phyloP scores from a whole-genome alignment of 163 green algal genomes.

The Chlorella variabilis region DNA sequence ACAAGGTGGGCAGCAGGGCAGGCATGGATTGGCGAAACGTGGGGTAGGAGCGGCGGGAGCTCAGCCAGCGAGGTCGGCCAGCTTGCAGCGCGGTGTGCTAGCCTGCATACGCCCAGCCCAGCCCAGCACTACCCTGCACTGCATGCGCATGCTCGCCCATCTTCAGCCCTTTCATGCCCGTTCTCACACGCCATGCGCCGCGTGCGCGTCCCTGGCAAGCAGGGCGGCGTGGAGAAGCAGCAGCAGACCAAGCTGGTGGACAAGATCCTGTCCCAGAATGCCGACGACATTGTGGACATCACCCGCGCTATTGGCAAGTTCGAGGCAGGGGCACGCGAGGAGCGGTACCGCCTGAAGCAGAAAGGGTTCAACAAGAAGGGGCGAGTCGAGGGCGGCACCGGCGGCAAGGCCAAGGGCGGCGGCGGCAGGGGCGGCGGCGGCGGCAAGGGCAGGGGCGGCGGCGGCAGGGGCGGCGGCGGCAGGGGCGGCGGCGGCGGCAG shows the following conservation, averaged over 20 bases:
- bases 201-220: not conserved
- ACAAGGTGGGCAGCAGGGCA: slow-evolving; percentile 28
- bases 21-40: no score
- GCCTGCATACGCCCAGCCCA: no score
- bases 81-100: no score
- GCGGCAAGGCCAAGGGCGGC: not conserved
- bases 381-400: not conserved
- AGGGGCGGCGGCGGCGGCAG: not conserved
- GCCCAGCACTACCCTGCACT: no score
- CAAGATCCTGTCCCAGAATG: slow-evolving; percentile 76
- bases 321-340: slow-evolving; percentile 43
- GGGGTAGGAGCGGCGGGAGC: not conserved
- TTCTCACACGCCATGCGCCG: no score
- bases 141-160: not conserved
- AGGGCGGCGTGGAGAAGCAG: slow-evolving; percentile 31
- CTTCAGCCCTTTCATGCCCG: no score
- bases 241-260: slow-evolving; percentile 65
- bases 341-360: slow-evolving; percentile 44
- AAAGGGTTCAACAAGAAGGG: slow-evolving; percentile 53
- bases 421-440: not conserved
- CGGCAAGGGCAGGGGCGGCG: not conserved
- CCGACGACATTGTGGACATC: slow-evolving; percentile 85
- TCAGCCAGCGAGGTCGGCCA: not conserved
- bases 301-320: slow-evolving; percentile 64
- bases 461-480: not conserved